phyloP scores from a whole-genome alignment of 2,329 filamentous ascomycete genomes.

The Aspergillus phoenicis region DNA sequence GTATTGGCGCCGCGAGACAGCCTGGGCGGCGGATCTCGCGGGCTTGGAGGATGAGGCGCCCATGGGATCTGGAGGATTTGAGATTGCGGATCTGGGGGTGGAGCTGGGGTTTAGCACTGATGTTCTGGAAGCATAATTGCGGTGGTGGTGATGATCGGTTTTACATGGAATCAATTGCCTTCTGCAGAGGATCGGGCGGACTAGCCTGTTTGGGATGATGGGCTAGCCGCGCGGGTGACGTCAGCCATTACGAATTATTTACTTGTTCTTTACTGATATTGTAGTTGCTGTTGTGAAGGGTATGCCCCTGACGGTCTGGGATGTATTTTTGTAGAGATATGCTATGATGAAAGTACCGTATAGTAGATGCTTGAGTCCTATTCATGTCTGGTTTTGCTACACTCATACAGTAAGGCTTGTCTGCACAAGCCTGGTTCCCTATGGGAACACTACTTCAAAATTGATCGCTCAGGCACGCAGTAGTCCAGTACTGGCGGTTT shows the following conservation, averaged over 20 bases:
- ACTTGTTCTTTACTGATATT: not conserved
- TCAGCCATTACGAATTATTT: constrained; percentile 13
- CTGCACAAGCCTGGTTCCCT: not conserved
- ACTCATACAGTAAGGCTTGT: not conserved
- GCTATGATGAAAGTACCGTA: not conserved
- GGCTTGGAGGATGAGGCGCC: constrained; percentile 63
- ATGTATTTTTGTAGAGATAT: not conserved
- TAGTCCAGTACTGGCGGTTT: constrained; percentile 26
- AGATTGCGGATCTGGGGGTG: constrained; percentile 6
- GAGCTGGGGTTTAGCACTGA: not conserved
- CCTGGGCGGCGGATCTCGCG: constrained; percentile 51
- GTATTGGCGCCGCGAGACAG: constrained; percentile 58
- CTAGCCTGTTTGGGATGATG: constrained; percentile 22
- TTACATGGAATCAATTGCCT: not conserved
- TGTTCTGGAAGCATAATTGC: not conserved
- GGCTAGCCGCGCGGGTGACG: constrained; percentile 22
- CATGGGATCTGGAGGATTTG: constrained; percentile 43
- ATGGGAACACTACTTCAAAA: not conserved
- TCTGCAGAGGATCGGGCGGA: constrained; percentile 9
- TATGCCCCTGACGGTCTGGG: not conserved
- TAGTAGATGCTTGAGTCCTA: not conserved
- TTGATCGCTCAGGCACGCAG: not conserved
- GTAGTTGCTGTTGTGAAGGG: not conserved
- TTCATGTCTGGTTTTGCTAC: constrained; percentile 1
- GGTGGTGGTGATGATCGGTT: too few species aligned